These are phyloP conservation scores for Insectozyma bohioensis DNA, from an alignment of 1,139 yeast species.

Conservation along the genomic window DNA sequence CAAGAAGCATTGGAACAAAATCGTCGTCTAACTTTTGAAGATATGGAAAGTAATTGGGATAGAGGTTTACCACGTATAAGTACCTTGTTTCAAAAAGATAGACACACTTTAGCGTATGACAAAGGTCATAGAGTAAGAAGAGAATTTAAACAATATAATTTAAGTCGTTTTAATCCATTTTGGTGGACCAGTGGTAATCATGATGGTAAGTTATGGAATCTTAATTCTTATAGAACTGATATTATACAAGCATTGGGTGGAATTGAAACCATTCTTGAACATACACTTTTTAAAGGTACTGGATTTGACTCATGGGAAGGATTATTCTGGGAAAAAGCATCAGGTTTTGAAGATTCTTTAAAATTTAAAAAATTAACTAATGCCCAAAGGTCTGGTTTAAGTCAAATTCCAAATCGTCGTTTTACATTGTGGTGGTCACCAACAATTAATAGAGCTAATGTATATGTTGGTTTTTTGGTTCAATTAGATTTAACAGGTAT, in stretches of 20 bases:
- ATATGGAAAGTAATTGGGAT: slow-evolving; percentile 93
- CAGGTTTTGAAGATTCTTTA: slow-evolving; percentile 95
- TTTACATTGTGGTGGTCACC: slow-evolving; percentile 99
- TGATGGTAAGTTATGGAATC: slow-evolving; percentile 95
- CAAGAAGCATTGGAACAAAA: slow-evolving; percentile 86
- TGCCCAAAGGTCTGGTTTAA: slow-evolving; percentile 95
- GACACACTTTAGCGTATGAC: slow-evolving; percentile 93
- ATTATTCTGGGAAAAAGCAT: slow-evolving; percentile 94
- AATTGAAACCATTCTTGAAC: slow-evolving; percentile 92
- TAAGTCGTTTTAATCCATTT: slow-evolving; percentile 78
- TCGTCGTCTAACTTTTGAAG: slow-evolving; percentile 86
- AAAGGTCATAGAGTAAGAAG: slow-evolving; percentile 88
- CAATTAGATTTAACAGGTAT: slow-evolving; percentile 97
- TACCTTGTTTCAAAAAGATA: slow-evolving; percentile 90
- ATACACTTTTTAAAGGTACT: slow-evolving; percentile 92
- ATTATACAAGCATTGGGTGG: slow-evolving; percentile 98
- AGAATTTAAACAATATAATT: slow-evolving; percentile 71
- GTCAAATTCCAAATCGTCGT: slow-evolving; percentile 96
- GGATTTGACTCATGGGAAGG: slow-evolving; percentile 99
- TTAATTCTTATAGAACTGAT: slow-evolving; percentile 90
- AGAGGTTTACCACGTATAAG: slow-evolving; percentile 95
- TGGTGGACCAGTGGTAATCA: slow-evolving; percentile 97
- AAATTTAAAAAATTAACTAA: slow-evolving; percentile 92
- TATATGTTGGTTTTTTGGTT: slow-evolving; percentile 94
- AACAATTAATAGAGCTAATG: slow-evolving; percentile 96